A percentile compares a stretch with the other conserved stretches of the same genome.
phyloP scores from a whole-genome alignment of 1,139 yeast species.

The Scheffersomyces stambukii region DNA sequence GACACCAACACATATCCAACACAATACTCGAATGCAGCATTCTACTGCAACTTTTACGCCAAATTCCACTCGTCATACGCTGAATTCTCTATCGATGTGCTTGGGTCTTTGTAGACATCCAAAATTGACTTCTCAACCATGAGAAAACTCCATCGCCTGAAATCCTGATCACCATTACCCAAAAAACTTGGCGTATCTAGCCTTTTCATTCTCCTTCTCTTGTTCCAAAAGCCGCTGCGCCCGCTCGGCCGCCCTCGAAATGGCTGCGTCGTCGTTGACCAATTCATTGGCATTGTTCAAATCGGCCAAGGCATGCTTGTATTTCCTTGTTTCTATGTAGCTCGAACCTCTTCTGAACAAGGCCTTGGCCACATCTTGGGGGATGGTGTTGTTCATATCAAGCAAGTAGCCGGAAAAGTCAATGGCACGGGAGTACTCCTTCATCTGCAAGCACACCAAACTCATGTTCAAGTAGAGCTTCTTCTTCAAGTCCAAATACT shows the following conservation, averaged over 20 bases:
- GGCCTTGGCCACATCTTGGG: constrained; percentile 56
- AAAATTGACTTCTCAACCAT: not conserved
- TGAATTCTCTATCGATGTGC: not conserved
- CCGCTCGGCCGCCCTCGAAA: constrained; percentile 37
- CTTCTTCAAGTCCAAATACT: constrained; percentile 54
- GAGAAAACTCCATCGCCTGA: not conserved
- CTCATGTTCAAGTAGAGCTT: constrained; percentile 60
- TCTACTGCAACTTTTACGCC: no score
- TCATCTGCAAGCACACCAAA: constrained; percentile 45
- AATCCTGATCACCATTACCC: constrained; percentile 1
- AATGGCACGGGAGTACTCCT: constrained; percentile 41
- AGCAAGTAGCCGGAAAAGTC: constrained; percentile 53
- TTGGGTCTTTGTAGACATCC: not conserved
- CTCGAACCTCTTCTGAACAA: constrained; percentile 59
- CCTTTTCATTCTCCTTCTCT: constrained; percentile 46
- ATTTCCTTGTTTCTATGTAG: constrained; percentile 36
- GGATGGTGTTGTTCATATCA: constrained; percentile 38
- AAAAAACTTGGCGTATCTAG: constrained; percentile 58
- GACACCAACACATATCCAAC: no score
- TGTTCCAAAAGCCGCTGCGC: constrained; percentile 36
- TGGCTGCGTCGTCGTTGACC: constrained; percentile 49
- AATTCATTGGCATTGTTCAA: constrained; percentile 40
- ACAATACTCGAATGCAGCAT: no score
- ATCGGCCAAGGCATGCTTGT: constrained; percentile 46
- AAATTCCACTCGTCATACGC: not conserved